Conservation (phyloP, 768 basidiomycete species). For the Phlebiopsis flavidoalba region DNA sequence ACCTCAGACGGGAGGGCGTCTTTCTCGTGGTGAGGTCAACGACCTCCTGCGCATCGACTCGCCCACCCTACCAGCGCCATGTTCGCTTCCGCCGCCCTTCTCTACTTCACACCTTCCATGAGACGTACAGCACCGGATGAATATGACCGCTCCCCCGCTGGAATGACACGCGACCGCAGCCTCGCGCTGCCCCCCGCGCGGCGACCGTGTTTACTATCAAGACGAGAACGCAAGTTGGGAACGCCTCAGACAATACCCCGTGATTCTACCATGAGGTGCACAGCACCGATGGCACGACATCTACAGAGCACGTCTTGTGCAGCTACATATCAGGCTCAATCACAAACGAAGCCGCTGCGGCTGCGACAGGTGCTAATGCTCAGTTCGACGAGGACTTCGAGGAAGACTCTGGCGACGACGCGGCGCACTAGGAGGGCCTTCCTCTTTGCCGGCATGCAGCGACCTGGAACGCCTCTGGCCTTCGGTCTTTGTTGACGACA, state of each 20-base stretch:
- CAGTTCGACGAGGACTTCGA: background rate
- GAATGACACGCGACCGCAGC: background rate
- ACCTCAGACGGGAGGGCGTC: too few relatives aligned
- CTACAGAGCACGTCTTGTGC: background rate
- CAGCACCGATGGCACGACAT: background rate
- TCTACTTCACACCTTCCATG: background rate
- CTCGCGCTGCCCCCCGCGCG: background rate
- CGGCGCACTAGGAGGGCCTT: background rate
- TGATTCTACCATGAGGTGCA: too few relatives aligned
- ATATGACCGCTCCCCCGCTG: background rate
- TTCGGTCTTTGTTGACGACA: background rate
- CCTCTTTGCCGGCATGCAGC: background rate
- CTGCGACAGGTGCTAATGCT: background rate
- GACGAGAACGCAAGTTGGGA: background rate
- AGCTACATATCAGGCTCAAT: background rate
- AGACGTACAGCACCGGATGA: conserved; percentile 1
- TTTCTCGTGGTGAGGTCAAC: background rate
- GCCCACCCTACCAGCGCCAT: background rate
- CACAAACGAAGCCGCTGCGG: background rate
- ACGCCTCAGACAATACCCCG: background rate
- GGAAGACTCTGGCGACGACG: background rate
- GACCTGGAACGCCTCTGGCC: background rate
- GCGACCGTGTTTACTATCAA: background rate
- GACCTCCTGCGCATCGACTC: background rate
- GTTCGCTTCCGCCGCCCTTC: background rate